Percentiles rank a stretch among this genome's conserved stretches.
Conservation (phyloP, 78 protist genomes). For the Polysphondylium violaceum region DNA sequence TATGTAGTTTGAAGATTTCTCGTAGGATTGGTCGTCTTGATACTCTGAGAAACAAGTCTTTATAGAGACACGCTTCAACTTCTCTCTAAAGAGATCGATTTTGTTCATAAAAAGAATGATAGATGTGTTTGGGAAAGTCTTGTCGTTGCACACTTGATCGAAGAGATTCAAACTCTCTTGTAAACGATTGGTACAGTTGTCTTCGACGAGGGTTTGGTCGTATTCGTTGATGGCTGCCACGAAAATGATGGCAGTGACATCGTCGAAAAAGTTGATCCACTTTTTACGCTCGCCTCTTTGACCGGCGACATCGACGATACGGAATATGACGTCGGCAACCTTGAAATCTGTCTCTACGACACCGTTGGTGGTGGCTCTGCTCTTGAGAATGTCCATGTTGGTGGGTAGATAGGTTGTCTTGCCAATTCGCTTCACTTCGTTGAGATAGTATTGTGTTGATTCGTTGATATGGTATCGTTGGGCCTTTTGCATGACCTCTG, state of each 20-base stretch:
- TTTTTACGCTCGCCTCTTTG: constrained; percentile 90
- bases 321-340: constrained; percentile 62
- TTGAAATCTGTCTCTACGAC: constrained; percentile 75
- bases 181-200: constrained; percentile 82
- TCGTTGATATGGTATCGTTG: constrained; percentile 64
- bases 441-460: constrained; percentile 53
- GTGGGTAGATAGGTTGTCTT: constrained; percentile 41
- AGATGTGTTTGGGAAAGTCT: constrained; percentile 66
- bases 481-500: constrained; percentile 40
- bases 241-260: constrained; percentile 88
- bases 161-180: constrained; percentile 79
- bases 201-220: constrained; percentile 67
- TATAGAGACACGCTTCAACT: constrained; percentile 67
- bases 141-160: constrained; percentile 80
- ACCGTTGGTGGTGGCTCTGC: constrained; percentile 65
- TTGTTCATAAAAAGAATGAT: constrained; percentile 88
- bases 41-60: constrained; percentile 75
- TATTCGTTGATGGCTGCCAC: constrained; percentile 85
- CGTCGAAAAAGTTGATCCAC: constrained; percentile 90
- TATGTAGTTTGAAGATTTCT: constrained; percentile 72
- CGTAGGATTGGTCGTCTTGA: constrained; percentile 68
- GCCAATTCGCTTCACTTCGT: constrained; percentile 50
- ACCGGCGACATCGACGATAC: constrained; percentile 91
- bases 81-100: constrained; percentile 86
- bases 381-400: constrained; percentile 59